phyloP scores from a whole-genome alignment of 225 moss, liverwort and hornwort genomes.

The Ulota crispa region DNA sequence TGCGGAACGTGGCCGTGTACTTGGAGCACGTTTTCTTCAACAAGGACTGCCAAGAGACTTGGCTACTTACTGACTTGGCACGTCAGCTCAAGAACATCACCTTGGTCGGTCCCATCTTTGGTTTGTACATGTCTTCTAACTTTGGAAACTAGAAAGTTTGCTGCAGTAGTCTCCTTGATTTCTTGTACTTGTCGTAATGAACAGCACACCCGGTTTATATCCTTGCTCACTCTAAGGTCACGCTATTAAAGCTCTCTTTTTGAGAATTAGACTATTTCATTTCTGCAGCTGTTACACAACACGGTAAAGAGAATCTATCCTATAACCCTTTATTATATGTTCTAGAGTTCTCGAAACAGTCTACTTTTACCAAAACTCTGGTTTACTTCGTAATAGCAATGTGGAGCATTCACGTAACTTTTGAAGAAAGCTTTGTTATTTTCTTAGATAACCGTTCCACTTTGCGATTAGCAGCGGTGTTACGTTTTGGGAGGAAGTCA shows the following conservation, averaged over 20 bases:
- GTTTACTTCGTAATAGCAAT: neutral
- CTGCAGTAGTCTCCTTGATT: constrained; percentile 5
- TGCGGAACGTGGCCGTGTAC: constrained; percentile 49
- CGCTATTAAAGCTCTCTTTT: neutral
- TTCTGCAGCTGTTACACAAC: neutral
- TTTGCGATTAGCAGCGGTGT: neutral
- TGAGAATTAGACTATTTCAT: neutral
- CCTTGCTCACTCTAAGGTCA: neutral
- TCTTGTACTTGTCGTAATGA: neutral
- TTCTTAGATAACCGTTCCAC: neutral
- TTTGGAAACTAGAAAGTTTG: constrained; percentile 15
- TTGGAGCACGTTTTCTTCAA: constrained; percentile 45
- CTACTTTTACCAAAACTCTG: neutral
- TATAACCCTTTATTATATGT: neutral
- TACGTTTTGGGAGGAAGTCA: neutral
- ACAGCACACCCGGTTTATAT: neutral
- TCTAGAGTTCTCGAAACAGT: neutral
- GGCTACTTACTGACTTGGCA: constrained; percentile 43
- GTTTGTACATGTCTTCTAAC: constrained; percentile 56
- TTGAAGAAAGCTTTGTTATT: neutral
- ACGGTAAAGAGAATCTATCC: neutral
- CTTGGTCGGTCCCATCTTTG: constrained; percentile 60
- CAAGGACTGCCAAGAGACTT: constrained; percentile 24
- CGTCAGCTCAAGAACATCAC: constrained; percentile 35
- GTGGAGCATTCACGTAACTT: neutral